These are phyloP conservation scores for Caulochytrium protostelioides DNA, from an alignment of 371 early-diverging fungal species.

Conservation along the genomic window DNA sequence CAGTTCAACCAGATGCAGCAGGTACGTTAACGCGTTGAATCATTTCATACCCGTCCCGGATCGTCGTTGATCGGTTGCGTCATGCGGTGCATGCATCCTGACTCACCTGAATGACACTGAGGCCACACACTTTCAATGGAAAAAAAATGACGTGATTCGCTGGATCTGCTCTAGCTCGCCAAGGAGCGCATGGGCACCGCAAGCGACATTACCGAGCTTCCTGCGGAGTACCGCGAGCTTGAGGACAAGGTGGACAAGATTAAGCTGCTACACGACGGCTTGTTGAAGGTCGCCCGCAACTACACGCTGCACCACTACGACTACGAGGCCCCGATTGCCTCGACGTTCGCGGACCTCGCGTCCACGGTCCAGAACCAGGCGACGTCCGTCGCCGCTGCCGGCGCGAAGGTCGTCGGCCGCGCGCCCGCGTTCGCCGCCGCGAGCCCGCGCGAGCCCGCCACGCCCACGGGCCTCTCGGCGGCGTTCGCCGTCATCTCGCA, in stretches of 20 bases:
- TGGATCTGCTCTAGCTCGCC: slow-evolving; percentile 36
- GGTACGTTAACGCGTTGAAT: slow-evolving; percentile 30
- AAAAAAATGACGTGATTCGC: neutral
- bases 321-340: slow-evolving; percentile 52
- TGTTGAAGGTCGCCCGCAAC: slow-evolving; percentile 50
- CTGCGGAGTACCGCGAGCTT: slow-evolving; percentile 65
- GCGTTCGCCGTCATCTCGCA: slow-evolving; percentile 48
- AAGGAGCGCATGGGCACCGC: slow-evolving; percentile 64
- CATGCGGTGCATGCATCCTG: neutral
- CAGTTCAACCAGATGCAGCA: slow-evolving; percentile 60
- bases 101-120: neutral
- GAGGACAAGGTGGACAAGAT: slow-evolving; percentile 26
- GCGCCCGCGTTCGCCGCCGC: neutral
- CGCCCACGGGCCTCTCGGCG: slow-evolving; percentile 33
- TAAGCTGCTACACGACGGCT: slow-evolving; percentile 29
- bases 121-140: neutral
- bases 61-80: neutral
- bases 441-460: slow-evolving; percentile 4
- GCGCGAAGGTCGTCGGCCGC: slow-evolving; percentile 3
- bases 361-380: slow-evolving; percentile 36
- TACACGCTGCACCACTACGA: slow-evolving; percentile 49
- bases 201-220: slow-evolving; percentile 66
- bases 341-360: slow-evolving; percentile 42
- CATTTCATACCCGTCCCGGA: neutral
- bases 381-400: slow-evolving; percentile 27